Evolutionary conservation across 1,284 basidiomycete genomes (phyloP).

Genomic region (Cutaneotrichosporon sp.): DNA sequence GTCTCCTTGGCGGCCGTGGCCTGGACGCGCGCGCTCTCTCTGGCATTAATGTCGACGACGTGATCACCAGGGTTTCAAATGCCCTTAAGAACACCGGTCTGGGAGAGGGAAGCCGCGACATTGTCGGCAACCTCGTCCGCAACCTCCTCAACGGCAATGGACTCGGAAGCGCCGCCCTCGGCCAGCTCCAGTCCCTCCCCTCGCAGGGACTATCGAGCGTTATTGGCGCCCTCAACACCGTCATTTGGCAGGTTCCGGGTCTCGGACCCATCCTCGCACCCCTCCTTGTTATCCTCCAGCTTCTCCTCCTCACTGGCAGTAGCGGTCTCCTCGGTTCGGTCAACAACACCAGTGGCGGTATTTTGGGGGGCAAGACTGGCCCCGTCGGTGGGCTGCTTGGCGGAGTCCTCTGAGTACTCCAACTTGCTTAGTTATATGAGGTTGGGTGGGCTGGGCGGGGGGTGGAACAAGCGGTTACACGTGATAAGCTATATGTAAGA

Average conservation of each 20-base stretch:
- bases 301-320: neutral
- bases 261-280: conserved; percentile 1
- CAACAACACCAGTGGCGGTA: neutral
- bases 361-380: neutral
- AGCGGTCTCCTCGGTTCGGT: neutral
- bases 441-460: too few species aligned
- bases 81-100: conserved; percentile 3
- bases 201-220: neutral
- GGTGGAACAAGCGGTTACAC: too few species aligned
- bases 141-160: neutral
- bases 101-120: too few species aligned
- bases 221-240: conserved; percentile 1
- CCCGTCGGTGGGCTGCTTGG: neutral
- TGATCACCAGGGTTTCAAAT: neutral
- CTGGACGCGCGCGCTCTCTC: neutral
- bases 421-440: too few species aligned
- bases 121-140: neutral
- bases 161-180: neutral
- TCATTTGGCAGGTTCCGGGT: conserved; percentile 4
- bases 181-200: conserved; percentile 6
- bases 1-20: neutral
- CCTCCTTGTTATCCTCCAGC: conserved; percentile 2
- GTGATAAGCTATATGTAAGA: too few species aligned
- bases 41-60: neutral
- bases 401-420: neutral